phyloP scores from a whole-genome alignment of 1,139 yeast species.

The Suhomyces anneliseae region DNA sequence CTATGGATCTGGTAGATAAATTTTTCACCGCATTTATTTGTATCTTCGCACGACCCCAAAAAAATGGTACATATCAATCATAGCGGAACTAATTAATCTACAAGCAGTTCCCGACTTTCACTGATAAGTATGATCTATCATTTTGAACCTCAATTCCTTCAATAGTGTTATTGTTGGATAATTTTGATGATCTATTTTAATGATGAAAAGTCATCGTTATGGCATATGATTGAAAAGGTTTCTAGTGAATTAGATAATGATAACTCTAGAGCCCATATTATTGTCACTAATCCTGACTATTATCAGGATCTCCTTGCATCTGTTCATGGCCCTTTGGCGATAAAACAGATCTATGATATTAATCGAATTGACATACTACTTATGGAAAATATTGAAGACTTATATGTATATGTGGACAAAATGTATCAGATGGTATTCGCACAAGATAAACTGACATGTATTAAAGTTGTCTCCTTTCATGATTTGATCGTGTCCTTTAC shows the following conservation, averaged over 20 bases:
- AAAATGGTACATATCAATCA: too few species aligned
- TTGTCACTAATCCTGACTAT: not conserved
- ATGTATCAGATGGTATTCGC: constrained; percentile 1
- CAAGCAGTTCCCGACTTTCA: too few species aligned
- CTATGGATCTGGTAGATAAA: constrained; percentile 1
- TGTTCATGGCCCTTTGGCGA: not conserved
- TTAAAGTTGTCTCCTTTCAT: not conserved
- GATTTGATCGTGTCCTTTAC: not conserved
- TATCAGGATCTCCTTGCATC: not conserved
- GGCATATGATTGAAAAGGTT: not conserved
- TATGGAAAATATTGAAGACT: constrained; percentile 11
- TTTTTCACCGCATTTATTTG: constrained; percentile 3
- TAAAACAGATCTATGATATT: constrained; percentile 3
- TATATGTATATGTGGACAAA: constrained; percentile 6
- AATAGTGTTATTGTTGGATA: not conserved
- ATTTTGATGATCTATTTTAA: not conserved
- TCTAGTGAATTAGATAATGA: not conserved
- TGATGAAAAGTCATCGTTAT: not conserved
- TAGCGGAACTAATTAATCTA: not conserved
- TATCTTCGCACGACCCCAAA: constrained; percentile 1
- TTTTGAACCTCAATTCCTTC: not conserved
- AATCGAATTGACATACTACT: constrained; percentile 8
- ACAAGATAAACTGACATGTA: not conserved
- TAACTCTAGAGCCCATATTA: not conserved
- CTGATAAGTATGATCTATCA: too few species aligned